Percentiles rank a stretch among this genome's conserved stretches.
Conservation (phyloP, 2,329 filamentous ascomycete genomes). For the Aureobasidium melanogenum region DNA sequence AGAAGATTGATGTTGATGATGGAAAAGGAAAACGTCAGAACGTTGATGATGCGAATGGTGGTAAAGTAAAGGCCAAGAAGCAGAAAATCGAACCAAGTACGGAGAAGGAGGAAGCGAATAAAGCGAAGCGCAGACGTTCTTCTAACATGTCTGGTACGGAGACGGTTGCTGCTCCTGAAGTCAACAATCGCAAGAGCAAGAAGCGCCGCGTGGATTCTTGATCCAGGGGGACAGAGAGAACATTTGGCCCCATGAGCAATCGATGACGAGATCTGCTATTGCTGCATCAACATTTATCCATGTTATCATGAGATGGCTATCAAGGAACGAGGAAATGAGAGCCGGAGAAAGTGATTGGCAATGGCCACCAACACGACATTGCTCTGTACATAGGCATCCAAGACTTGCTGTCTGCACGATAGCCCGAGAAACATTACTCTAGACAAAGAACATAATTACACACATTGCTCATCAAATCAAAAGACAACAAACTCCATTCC, state of each 20-base stretch:
- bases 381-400: not conserved
- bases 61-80: not conserved
- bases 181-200: not conserved
- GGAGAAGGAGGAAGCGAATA: not conserved
- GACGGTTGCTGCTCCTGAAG: not conserved
- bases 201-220: not conserved
- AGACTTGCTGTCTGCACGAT: not conserved
- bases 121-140: constrained; percentile 6
- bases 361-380: not conserved
- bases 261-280: not conserved
- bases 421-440: not conserved
- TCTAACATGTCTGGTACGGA: not conserved
- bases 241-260: too few species aligned
- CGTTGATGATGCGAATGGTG: not conserved
- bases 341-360: too few species aligned
- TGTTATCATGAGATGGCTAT: not conserved
- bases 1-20: not conserved
- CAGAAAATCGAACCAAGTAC: not conserved
- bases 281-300: not conserved
- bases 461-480: not conserved
- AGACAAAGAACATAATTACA: not conserved
- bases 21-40: not conserved
- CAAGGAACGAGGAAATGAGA: not conserved
- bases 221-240: not conserved
- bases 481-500: too few species aligned